A percentile compares a stretch with the other conserved stretches of the same genome.
Conservation (phyloP, 169 alveolate species). For the Cryptosporidium bovis region DNA sequence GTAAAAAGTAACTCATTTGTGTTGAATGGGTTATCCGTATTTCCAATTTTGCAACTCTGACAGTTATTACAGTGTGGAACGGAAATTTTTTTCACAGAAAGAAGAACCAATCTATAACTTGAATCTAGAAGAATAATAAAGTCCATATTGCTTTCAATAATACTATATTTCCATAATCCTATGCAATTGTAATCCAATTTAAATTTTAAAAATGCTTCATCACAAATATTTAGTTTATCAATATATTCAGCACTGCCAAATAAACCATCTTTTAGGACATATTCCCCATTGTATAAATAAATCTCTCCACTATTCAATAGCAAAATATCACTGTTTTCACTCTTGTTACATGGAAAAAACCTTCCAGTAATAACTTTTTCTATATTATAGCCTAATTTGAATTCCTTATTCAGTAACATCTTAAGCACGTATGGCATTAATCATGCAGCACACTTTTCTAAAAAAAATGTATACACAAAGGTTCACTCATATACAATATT, state of each 20-base stretch:
- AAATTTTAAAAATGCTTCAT: background rate
- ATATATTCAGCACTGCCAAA: background rate
- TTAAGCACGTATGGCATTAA: too few relatives aligned
- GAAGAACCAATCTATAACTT: constrained; percentile 6
- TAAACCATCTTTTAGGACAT: background rate
- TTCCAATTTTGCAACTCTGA: background rate
- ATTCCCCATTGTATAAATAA: constrained; percentile 20
- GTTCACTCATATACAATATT: too few relatives aligned
- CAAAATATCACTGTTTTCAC: constrained; percentile 16
- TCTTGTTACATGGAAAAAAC: constrained; percentile 36
- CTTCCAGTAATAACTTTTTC: constrained; percentile 28
- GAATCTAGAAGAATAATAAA: constrained; percentile 32
- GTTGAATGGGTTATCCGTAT: background rate
- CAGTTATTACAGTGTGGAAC: constrained; percentile 54
- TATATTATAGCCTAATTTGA: constrained; percentile 10
- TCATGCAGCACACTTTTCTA: background rate
- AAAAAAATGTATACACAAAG: background rate
- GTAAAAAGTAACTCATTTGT: background rate
- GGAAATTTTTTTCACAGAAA: constrained; percentile 2
- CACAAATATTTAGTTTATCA: too few relatives aligned
- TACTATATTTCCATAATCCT: constrained; percentile 42
- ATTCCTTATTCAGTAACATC: constrained; percentile 8
- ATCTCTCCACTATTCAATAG: constrained; percentile 13
- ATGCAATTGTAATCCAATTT: constrained; percentile 9
- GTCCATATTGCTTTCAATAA: background rate